These are phyloP conservation scores for Digitaria exilis DNA, from an alignment of 202 grass and related monocot species.

Conservation along the genomic window DNA sequence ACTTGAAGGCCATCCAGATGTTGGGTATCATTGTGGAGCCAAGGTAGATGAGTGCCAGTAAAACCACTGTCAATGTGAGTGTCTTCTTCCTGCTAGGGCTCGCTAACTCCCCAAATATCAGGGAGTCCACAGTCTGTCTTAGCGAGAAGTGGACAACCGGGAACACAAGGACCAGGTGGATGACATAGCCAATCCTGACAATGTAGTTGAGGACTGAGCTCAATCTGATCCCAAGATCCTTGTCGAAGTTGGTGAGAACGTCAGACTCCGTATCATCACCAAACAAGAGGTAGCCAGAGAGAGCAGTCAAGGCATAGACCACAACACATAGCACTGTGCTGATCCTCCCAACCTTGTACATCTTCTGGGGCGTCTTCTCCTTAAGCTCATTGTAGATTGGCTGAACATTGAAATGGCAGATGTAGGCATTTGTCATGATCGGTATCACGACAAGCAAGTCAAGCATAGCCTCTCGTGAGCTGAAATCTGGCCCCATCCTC, in stretches of 20 bases:
- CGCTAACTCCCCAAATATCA: slow-evolving; percentile 57
- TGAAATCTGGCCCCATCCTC: slow-evolving; percentile 85
- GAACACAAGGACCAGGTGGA: slow-evolving; percentile 90
- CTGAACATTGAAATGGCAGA: slow-evolving; percentile 96
- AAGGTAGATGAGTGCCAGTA: slow-evolving; percentile 72
- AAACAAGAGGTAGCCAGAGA: slow-evolving; percentile 88
- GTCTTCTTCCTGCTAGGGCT: slow-evolving; percentile 68
- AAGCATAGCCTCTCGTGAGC: slow-evolving; percentile 62
- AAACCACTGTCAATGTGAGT: slow-evolving; percentile 63
- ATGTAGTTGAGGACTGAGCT: slow-evolving; percentile 86
- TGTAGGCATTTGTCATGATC: slow-evolving; percentile 96
- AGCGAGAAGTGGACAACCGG: slow-evolving; percentile 94
- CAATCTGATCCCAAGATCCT: slow-evolving; percentile 90
- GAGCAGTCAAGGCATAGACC: slow-evolving; percentile 73
- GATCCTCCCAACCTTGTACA: slow-evolving; percentile 81
- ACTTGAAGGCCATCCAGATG: slow-evolving; percentile 98
- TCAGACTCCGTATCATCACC: slow-evolving; percentile 81
- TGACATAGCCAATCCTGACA: slow-evolving; percentile 85
- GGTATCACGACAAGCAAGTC: slow-evolving; percentile 89
- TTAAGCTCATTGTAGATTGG: slow-evolving; percentile 97
- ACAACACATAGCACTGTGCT: slow-evolving; percentile 72
- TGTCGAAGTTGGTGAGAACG: slow-evolving; percentile 93
- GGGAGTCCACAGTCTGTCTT: slow-evolving; percentile 79
- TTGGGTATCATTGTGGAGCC: slow-evolving; percentile 90
- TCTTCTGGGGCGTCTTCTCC: slow-evolving; percentile 76